Percentiles rank a stretch among this genome's conserved stretches.
phyloP scores from a whole-genome alignment of 2,329 filamentous ascomycete species.

The Penicillium decumbens region DNA sequence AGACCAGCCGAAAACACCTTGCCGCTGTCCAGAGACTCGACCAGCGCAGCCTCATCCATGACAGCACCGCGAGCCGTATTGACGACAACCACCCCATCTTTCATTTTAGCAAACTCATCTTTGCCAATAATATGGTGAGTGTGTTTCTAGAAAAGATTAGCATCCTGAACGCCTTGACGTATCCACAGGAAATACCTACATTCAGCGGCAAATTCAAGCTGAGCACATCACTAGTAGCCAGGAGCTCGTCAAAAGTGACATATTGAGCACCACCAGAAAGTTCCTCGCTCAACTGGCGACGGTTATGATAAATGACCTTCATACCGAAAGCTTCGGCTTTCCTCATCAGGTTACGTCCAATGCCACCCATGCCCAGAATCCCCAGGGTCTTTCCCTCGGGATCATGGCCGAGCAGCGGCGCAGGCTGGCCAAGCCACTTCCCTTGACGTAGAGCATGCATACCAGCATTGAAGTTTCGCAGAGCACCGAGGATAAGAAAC shows the following conservation, averaged over 20 bases:
- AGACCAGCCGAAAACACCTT: conserved; percentile 67
- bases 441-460: conserved; percentile 63
- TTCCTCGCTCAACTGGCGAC: conserved; percentile 56
- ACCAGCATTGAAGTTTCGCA: conserved; percentile 66
- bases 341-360: conserved; percentile 69
- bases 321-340: conserved; percentile 74
- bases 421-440: conserved; percentile 59
- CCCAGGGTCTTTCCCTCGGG: conserved; percentile 74
- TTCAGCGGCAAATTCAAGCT: conserved; percentile 79
- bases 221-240: conserved; percentile 67
- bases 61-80: conserved; percentile 81
- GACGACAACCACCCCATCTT: conserved; percentile 68
- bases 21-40: conserved; percentile 65
- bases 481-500: conserved; percentile 74
- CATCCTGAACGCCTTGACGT: neutral
- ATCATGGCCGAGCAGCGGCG: conserved; percentile 63
- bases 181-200: conserved; percentile 48
- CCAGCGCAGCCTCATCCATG: conserved; percentile 75
- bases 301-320: conserved; percentile 70
- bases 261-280: conserved; percentile 40
- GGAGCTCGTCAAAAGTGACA: conserved; percentile 66
- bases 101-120: conserved; percentile 70
- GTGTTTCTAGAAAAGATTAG: conserved; percentile 43
- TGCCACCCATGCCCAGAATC: conserved; percentile 81
- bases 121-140: conserved; percentile 73